Conservation (phyloP, 73 alveolate genomes). For the Chromera velia region DNA sequence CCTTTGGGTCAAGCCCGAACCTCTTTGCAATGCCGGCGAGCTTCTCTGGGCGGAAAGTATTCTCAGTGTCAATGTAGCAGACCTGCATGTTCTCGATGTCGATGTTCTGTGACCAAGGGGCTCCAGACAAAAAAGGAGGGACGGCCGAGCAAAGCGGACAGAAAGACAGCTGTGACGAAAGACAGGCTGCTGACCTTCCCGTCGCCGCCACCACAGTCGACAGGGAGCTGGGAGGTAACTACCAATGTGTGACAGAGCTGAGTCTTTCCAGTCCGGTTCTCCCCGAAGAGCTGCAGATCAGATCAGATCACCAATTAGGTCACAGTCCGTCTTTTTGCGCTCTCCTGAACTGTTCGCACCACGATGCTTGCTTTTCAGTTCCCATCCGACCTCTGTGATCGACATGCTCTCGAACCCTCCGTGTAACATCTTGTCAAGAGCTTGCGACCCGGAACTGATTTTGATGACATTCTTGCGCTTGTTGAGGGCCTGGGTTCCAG, state of each 20-base stretch:
- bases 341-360: not conserved
- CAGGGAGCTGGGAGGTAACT: constrained; percentile 84
- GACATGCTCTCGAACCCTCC: constrained; percentile 88
- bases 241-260: constrained; percentile 78
- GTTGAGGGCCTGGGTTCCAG: constrained; percentile 52
- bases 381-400: constrained; percentile 89
- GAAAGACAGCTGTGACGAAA: too few relatives aligned
- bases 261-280: constrained; percentile 73
- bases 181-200: constrained; percentile 61
- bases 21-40: constrained; percentile 70
- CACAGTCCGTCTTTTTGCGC: not conserved
- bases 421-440: constrained; percentile 55
- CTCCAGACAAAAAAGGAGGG: too few relatives aligned
- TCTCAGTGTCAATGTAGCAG: constrained; percentile 87
- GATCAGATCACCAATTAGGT: not conserved
- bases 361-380: constrained; percentile 16
- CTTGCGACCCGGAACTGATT: constrained; percentile 65
- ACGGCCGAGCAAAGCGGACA: too few relatives aligned
- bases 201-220: constrained; percentile 66
- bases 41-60: constrained; percentile 91
- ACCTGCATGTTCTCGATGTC: too few relatives aligned
- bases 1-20: constrained; percentile 70
- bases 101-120: too few relatives aligned
- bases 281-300: constrained; percentile 68
- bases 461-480: constrained; percentile 62